Evolutionary conservation across 768 basidiomycete species (phyloP), one percentile per base, ranked within the genome.

Genomic region (Tricholomella constricta): DNA sequence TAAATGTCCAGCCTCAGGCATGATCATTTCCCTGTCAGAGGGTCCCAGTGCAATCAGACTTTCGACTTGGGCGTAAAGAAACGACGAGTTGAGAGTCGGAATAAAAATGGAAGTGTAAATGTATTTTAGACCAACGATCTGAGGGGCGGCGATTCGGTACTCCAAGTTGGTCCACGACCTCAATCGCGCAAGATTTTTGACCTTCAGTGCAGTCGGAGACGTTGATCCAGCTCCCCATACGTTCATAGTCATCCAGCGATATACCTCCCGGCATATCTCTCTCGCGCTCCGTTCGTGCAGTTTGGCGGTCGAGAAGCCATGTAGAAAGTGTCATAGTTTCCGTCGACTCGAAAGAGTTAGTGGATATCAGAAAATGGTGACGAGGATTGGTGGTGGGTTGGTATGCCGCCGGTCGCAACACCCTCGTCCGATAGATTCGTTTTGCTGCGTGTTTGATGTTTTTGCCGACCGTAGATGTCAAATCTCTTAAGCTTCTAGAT

Each of bases 201-300:
- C 35, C n/a, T 36, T 25, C 35, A 40, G 36, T 62, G 57, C 45
- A 55, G 65, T 55, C 43, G 48, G 52, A 12, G 44, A 51, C 47
- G 46, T 69, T 62, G n/a, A 71, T 66, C 80, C 80, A 81, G 53
- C 80, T 81, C 2, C 80, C 80, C 47, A 57, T 62, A 31, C 68
- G 65, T 54, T 82, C 80, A 51, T 82, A 80, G 35, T 80, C 74
- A 44, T 73, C 77, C 34, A 80, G 56, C n/a, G 71, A 68, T 65
- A 80, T 73, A 43, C 67, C 66, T 25, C 62, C 61, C 6, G 56
- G 61, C 27, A 58, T 48, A 10, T 67, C 62, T 22, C 64, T 56
- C 20, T 65, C 66, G 49, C 57, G 54, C 26, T 69, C 65, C 25
- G 62, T 46, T 41, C 66, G 66, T 41, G 64, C 54, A 9, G 60